Evolutionary conservation across 208 protist species (phyloP), one percentile per base, ranked within the genome.

Genomic region (Strigomonas culicis): DNA sequence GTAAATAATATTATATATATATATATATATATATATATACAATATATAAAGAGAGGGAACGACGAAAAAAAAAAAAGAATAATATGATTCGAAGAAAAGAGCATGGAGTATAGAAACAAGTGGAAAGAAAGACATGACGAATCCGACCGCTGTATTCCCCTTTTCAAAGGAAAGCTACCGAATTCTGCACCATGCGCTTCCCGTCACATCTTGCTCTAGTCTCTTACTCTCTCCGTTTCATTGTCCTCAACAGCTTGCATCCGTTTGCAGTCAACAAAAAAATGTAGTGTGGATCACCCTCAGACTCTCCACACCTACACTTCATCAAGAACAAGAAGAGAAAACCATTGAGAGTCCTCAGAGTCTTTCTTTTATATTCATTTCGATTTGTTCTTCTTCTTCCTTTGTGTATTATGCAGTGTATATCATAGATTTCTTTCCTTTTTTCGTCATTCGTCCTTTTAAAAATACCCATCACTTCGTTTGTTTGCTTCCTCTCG

Each of bases 21-120:
- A 66, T 66, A 66, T 59, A 66, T 70, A 70, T 52, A 36, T 59
- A 70, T 49, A 70, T 24, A 44, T 70, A 52, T 46, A 44, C 24
- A 66, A 65, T 31, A 68, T 53, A 22, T 21, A 53, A 7, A 22
- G 47, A 53, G 13, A 61, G 24, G 53, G 28, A 52, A 32, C 51
- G 24, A 52, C 15, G 34, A 64, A 64, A 22, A 19, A 31, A 30
- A 24, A 64, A 53, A 50, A 17, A 28, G 46, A 64, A 31, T 4
- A 11, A 44, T 15, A 53, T 27, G 39, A 53, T 22, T 36, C 10
- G 39, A 31, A 32, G 30, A 36, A 36, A 36, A 43, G 21, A 19
- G 43, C 10, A n/a, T 46, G 41, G 10, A n/a, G 41, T 46, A 36
- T 27, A 49, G 21, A 47, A 49, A 62, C 4, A 39, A 17, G 21